phyloP scores from a whole-genome alignment of 2,329 filamentous ascomycete genomes.

The Biscogniauxia sp. region DNA sequence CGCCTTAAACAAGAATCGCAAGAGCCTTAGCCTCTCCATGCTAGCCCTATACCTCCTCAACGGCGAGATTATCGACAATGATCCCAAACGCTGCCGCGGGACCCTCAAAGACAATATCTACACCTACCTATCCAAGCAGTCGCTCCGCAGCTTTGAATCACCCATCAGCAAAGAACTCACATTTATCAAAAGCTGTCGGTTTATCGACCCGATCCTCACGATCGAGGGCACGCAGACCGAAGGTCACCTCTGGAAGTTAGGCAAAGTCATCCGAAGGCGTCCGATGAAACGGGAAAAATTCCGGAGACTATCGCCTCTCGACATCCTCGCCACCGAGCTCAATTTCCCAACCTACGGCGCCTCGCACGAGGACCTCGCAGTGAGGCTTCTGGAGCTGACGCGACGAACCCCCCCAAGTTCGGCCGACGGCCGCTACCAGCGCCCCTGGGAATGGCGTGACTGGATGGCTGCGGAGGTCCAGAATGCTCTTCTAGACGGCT shows the following conservation, averaged over 20 bases:
- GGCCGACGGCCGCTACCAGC: conserved; percentile 3
- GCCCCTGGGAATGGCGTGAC: conserved; percentile 19
- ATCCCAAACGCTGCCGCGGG: conserved; percentile 15
- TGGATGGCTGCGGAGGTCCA: conserved; percentile 28
- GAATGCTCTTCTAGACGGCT: conserved; percentile 24
- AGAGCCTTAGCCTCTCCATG: conserved; percentile 27
- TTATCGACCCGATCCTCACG: conserved; percentile 24
- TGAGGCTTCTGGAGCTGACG: conserved; percentile 11
- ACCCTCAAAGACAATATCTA: conserved; percentile 23
- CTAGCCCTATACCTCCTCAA: conserved; percentile 29
- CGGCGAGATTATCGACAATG: conserved; percentile 31
- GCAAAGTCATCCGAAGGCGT: conserved; percentile 20
- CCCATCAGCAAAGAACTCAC: conserved; percentile 25
- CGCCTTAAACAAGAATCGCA: conserved; percentile 16
- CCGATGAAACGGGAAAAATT: conserved; percentile 24
- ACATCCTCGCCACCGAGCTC: conserved; percentile 24
- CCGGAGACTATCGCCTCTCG: conserved; percentile 20
- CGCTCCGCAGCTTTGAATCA: conserved; percentile 25
- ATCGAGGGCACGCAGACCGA: conserved; percentile 18
- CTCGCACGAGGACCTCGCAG: conserved; percentile 22
- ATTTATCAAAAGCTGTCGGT: conserved; percentile 31
- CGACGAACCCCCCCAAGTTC: conserved; percentile 1
- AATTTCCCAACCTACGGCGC: conserved; percentile 20
- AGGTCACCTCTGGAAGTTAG: conserved; percentile 28
- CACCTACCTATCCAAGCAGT: conserved; percentile 26